Base-by-base conservation (phyloP, 2,329 filamentous ascomycete genomes). In the Aspergillus fumigatiaffinis region DNA sequence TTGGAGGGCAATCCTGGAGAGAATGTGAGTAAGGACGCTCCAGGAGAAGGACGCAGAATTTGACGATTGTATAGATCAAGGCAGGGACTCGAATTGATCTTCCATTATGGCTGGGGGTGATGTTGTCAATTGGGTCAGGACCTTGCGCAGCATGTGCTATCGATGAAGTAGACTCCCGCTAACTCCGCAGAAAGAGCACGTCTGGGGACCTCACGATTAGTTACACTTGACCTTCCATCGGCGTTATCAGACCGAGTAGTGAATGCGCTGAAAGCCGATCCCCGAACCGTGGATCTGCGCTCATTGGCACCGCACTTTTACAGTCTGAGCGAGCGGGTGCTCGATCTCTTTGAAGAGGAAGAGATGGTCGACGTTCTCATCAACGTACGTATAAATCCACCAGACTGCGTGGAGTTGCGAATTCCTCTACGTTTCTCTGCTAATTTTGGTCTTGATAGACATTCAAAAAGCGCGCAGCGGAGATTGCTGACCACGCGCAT, bases 61-160 rank as follows among this genome's bases (percentile, higher is more conserved):
- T 56, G 48, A 51, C 42, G 26, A 35, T 53, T 12, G 4, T 9
- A n/a, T 57, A 89, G 71, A 87, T 97, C 67, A 94, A 93, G 73
- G 77, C 87, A 54, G 90, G 90, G 59, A 93, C 91, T 0, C 86
- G 87, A 47, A 82, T 97, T 50, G 84, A 89, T 60, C 86, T 97
- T 1, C 94, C 94, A 1, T 82, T 97, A 63, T 99, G 94, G 94
- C 86, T 99, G 12, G 92, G 89, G 64, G 91, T 96, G 74, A 93
- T 97, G 84, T 89, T 99, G 53, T 77, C 76, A 10, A 77, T 75
- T 53, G 74, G 79, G 80, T 82, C 73, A 65, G 68, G 64, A 38
- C 50, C 46, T 47, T 23, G 14, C 10, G 44, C 41, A 9, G 12
- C 41, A 20, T 44, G 20, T 44, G 10, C 21, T 21, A 12, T 38